Conservation (phyloP, 768 basidiomycete genomes). For the Suillus placidus region DNA sequence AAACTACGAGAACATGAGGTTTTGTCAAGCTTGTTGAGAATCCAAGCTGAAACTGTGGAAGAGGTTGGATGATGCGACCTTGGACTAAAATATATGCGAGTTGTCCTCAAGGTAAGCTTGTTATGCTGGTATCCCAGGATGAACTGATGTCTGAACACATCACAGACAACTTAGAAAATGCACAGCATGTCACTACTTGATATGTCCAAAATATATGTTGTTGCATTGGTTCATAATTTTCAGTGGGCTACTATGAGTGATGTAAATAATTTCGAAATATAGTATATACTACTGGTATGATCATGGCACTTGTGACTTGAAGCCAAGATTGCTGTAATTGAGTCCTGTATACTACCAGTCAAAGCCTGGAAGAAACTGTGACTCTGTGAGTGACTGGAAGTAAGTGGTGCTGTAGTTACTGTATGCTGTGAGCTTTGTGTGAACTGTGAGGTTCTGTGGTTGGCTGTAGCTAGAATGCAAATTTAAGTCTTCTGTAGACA, state of each 20-base stretch:
- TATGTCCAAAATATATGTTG: neutral
- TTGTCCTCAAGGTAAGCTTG: no score
- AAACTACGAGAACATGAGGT: neutral
- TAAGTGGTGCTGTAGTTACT: neutral
- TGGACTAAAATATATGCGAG: no score
- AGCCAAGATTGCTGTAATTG: no score
- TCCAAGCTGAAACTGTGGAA: no score
- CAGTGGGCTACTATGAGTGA: neutral
- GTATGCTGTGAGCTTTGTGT: neutral
- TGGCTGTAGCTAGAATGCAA: neutral
- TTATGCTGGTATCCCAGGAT: no score
- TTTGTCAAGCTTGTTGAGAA: no score
- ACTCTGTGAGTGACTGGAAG: neutral
- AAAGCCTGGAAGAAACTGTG: neutral
- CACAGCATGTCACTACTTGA: no score
- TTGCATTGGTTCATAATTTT: neutral
- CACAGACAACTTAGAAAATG: neutral
- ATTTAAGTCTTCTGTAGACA: neutral
- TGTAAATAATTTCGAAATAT: neutral
- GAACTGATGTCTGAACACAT: no score
- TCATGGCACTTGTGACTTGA: no score
- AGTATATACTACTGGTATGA: neutral
- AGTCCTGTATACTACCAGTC: neutral
- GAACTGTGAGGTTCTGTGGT: neutral
- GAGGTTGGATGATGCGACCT: no score